Conservation (phyloP, 106 monocot species). For the Triglochin maritima region DNA sequence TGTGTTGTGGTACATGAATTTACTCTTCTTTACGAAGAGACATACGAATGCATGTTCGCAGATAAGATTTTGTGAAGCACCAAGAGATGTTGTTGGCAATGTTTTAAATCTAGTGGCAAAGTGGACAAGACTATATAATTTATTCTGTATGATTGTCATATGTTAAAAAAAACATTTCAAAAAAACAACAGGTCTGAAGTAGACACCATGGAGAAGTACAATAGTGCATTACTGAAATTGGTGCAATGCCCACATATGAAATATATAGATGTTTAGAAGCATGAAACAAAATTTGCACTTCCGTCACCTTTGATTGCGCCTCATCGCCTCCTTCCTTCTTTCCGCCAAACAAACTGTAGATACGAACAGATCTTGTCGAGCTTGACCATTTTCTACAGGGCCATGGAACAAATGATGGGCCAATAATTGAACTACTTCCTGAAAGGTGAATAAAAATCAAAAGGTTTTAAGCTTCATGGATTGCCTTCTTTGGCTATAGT, state of each 20-base stretch:
- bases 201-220: not conserved
- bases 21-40: no score
- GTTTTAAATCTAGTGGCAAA: no score
- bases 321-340: conserved; percentile 82
- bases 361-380: conserved; percentile 31
- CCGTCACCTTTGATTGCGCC: conserved; percentile 52
- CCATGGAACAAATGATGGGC: conserved; percentile 19
- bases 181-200: not conserved
- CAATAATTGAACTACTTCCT: not conserved
- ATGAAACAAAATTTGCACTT: not conserved
- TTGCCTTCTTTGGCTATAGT: no score
- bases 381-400: conserved; percentile 16
- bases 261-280: not conserved
- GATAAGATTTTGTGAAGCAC: no score
- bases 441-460: not conserved
- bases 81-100: no score
- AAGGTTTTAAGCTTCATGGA: not conserved
- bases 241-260: not conserved
- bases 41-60: no score
- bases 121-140: no score
- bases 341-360: conserved; percentile 82
- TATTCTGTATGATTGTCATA: no score
- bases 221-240: no score
- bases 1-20: no score
- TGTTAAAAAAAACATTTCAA: not conserved